Evolutionary conservation across 805 yeast genomes (phyloP).

Genomic region (Wickerhamiella parazyma): DNA sequence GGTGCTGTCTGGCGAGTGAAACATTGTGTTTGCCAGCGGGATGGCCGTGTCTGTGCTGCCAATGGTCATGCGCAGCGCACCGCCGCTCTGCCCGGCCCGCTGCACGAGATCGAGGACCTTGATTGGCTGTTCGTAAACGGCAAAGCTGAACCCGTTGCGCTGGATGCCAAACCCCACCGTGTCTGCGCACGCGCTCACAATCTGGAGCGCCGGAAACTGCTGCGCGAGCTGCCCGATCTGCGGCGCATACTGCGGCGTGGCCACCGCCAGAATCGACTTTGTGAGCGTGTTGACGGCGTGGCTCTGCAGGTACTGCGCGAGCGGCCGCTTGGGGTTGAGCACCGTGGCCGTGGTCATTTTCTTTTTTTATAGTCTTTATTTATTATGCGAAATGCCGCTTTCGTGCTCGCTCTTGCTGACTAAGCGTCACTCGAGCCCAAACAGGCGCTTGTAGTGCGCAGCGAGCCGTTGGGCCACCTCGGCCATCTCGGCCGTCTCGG

Average conservation of each 20-base stretch:
- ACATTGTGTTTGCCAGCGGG: constrained; percentile 26
- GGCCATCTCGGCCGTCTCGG: constrained; percentile 25
- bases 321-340: constrained; percentile 17
- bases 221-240: constrained; percentile 17
- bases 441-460: constrained; percentile 10
- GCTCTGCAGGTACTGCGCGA: constrained; percentile 15
- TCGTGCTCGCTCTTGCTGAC: not conserved
- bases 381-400: not conserved
- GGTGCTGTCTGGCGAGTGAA: constrained; percentile 19
- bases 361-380: not conserved
- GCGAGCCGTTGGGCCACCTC: constrained; percentile 35
- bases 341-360: constrained; percentile 21
- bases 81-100: constrained; percentile 6
- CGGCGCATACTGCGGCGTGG: constrained; percentile 26
- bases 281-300: constrained; percentile 16
- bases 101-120: constrained; percentile 15
- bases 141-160: constrained; percentile 22
- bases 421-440: constrained; percentile 11
- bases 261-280: constrained; percentile 21
- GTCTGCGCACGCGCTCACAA: constrained; percentile 22
- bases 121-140: constrained; percentile 14
- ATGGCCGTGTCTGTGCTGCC: constrained; percentile 15
- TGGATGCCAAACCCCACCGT: constrained; percentile 24
- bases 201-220: constrained; percentile 17
- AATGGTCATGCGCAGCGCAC: constrained; percentile 3